Base-by-base conservation (phyloP, 179 eudicot species). In the Spinacia oleracea region DNA sequence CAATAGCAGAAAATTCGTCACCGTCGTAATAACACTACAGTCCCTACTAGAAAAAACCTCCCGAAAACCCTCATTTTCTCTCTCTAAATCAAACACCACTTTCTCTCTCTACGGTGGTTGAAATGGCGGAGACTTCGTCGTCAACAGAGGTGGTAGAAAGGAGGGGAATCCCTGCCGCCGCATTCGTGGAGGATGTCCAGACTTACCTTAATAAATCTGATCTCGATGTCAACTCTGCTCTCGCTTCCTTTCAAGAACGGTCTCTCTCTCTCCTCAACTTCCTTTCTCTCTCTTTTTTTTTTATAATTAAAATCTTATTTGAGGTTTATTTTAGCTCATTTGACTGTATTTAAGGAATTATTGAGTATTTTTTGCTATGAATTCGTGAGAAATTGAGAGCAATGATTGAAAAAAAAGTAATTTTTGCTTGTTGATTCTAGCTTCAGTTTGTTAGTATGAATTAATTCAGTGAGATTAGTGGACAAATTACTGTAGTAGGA, bases 241-340 rank as follows among this genome's bases (percentile, higher is more conserved):
- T 93, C 76, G 83, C 90, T 64, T 91, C 89, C 74, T 86, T 92
- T 75, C 97, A 93, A 89, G 97, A 93, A 86, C 87, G 97, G 97
- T 91, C 51, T 20, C 68, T 91, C 51, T 20, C 64, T 75, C 69
- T 55, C 48, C 11, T 67, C 48, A 53, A 56, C 60, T 68, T 14
- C 23, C 21, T 21, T 62, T 73, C 78, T 76, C 73, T n/a, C 38
- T 63, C 21, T 23, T 58, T 4, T 43, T 32, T 40, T n/a, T 5
- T 56, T 1, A 60, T 11, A 38, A n/a, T 56, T 40, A 27, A 18
- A 20, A 23, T 62, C 32, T 7, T n/a, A 5, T 46, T 76, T 16
- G 11, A 74, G 53, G 31, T 27, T 45, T 38, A 31, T 60, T 60
- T 43, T 4, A 46, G 72, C n/a, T 76, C 32, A 46, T 20, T 53